Percentiles rank a stretch among this genome's conserved stretches.
phyloP scores from a whole-genome alignment of 768 basidiomycete species.

The Sutorius australiensis region DNA sequence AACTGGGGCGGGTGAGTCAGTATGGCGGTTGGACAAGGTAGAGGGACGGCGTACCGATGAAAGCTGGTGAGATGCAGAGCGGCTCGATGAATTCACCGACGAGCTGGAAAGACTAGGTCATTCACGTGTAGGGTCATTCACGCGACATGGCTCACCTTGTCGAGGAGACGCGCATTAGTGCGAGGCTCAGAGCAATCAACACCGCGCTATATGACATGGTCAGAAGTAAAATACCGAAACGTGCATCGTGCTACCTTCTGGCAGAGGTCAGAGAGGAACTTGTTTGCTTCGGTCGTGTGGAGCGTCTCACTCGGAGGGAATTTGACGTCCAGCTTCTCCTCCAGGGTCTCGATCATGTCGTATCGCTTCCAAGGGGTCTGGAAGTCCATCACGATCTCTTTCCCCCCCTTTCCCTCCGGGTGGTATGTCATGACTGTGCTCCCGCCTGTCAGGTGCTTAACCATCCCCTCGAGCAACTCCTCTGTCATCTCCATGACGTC shows the following conservation, averaged over 20 bases:
- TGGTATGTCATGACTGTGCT: slow-evolving; percentile 79
- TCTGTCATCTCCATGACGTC: slow-evolving; percentile 99
- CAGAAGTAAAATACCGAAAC: not conserved
- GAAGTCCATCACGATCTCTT: slow-evolving; percentile 79
- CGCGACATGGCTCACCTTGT: slow-evolving; percentile 58
- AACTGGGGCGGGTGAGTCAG: slow-evolving; percentile 42
- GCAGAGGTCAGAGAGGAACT: slow-evolving; percentile 81
- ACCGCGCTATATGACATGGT: slow-evolving; percentile 58
- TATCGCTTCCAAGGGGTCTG: slow-evolving; percentile 95
- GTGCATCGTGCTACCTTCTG: slow-evolving; percentile 54
- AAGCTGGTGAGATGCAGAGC: slow-evolving; percentile 92
- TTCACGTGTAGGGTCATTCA: not conserved
- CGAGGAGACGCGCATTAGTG: slow-evolving; percentile 90
- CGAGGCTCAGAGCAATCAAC: slow-evolving; percentile 96
- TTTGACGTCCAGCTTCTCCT: slow-evolving; percentile 86
- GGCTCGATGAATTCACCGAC: slow-evolving; percentile 98
- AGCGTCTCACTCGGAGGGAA: slow-evolving; percentile 93
- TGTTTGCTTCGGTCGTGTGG: slow-evolving; percentile 83
- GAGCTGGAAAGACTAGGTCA: slow-evolving; percentile 47
- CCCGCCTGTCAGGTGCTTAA: slow-evolving; percentile 80
- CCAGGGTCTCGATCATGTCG: slow-evolving; percentile 96
- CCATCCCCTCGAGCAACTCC: slow-evolving; percentile 82
- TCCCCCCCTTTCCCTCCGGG: slow-evolving; percentile 88
- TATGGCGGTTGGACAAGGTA: too few relatives aligned
- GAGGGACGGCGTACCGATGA: slow-evolving; percentile 62